phyloP scores from a whole-genome alignment of 345 rosid species.

The Salix viminalis region DNA sequence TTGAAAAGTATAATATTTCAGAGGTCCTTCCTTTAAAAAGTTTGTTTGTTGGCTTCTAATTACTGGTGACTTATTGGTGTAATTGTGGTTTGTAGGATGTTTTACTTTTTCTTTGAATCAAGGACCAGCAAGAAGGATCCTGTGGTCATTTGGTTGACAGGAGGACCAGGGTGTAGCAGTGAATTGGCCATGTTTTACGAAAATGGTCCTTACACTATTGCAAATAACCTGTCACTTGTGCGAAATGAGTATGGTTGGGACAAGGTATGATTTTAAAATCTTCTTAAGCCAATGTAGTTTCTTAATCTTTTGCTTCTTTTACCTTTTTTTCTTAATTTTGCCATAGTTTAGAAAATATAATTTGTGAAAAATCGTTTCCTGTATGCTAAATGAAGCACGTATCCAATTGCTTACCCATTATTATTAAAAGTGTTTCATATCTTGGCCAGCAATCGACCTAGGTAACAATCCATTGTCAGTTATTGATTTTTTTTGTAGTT shows the following conservation, averaged over 20 bases:
- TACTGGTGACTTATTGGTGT: slow-evolving; percentile 13
- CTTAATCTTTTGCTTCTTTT: neutral
- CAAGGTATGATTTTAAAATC: slow-evolving; percentile 34
- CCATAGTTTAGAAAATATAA: neutral
- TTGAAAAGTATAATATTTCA: neutral
- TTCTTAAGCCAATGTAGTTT: neutral
- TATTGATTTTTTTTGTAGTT: neutral
- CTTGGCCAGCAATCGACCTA: neutral
- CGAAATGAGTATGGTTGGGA: slow-evolving; percentile 96
- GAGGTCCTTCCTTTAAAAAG: neutral
- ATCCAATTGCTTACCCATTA: neutral
- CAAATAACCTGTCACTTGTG: slow-evolving; percentile 76
- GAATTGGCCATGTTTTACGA: slow-evolving; percentile 98
- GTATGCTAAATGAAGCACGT: neutral
- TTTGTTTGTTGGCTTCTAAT: neutral
- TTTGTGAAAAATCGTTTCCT: neutral
- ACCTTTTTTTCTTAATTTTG: neutral
- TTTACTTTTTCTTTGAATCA: slow-evolving; percentile 99
- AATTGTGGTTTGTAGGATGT: slow-evolving; percentile 50
- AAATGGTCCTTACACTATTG: slow-evolving; percentile 85
- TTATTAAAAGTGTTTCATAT: neutral
- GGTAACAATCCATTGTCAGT: neutral
- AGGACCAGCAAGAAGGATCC: slow-evolving; percentile 71
- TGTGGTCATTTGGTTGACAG: slow-evolving; percentile 95
- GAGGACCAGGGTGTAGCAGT: slow-evolving; percentile 99